Conservation (phyloP, 306 rosid species). For the Cucumis cinereus region DNA sequence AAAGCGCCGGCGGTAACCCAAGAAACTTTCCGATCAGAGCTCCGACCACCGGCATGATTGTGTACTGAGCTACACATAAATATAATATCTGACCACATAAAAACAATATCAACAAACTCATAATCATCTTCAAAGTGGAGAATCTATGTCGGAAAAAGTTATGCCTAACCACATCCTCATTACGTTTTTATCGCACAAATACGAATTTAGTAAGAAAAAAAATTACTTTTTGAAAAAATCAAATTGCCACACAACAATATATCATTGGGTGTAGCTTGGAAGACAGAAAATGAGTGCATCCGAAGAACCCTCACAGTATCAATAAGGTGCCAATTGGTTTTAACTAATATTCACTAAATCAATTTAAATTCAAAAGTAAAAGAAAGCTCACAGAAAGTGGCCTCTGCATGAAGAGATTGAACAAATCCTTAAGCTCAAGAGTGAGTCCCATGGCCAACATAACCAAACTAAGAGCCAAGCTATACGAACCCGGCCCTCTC, state of each 20-base stretch:
- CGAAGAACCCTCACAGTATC: no score
- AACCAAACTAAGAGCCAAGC: conserved; percentile 24
- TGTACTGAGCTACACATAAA: conserved; percentile 27
- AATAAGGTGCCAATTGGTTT: no score
- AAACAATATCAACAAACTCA: neutral
- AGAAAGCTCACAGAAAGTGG: conserved; percentile 19
- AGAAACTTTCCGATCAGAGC: conserved; percentile 15
- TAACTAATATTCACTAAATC: no score
- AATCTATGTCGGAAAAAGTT: no score
- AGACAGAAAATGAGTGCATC: no score
- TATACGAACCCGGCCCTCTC: conserved; percentile 22
- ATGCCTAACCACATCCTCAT: no score
- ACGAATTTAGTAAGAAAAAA: no score
- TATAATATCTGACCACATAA: conserved; percentile 25
- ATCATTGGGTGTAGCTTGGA: no score
- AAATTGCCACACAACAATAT: no score
- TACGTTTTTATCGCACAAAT: no score
- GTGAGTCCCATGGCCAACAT: conserved; percentile 36
- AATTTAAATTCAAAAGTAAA: no score
- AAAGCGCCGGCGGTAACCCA: conserved; percentile 25
- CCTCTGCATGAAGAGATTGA: conserved; percentile 13
- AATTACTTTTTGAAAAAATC: no score
- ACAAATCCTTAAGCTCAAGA: conserved; percentile 24
- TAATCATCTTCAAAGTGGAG: neutral
- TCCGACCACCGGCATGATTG: conserved; percentile 22